These are phyloP conservation scores for Candida golubevii DNA, from an alignment of 805 yeast species.

Conservation along the genomic window DNA sequence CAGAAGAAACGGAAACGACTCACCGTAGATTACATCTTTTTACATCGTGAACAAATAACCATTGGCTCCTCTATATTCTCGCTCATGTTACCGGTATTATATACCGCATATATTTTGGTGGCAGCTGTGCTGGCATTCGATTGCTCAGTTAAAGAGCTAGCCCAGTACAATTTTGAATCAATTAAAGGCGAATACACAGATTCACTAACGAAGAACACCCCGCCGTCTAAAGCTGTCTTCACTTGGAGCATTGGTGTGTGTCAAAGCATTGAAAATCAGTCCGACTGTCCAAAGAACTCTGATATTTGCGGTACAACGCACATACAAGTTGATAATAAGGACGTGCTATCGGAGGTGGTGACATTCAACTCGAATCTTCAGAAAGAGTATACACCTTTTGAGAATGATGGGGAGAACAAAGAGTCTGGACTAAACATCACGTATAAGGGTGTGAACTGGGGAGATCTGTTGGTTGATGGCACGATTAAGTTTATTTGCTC, in stretches of 20 bases:
- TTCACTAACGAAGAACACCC: conserved; percentile 52
- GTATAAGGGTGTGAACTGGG: conserved; percentile 66
- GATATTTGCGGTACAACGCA: conserved; percentile 74
- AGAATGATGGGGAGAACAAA: conserved; percentile 26
- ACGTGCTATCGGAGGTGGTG: conserved; percentile 56
- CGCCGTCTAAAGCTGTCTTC: conserved; percentile 65
- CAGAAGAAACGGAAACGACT: no score
- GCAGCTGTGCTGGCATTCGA: conserved; percentile 22
- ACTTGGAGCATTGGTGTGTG: conserved; percentile 75
- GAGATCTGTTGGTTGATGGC: conserved; percentile 49
- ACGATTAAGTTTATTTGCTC: conserved; percentile 47
- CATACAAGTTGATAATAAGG: conserved; percentile 45
- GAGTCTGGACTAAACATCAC: conserved; percentile 31
- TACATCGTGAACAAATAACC: no score
- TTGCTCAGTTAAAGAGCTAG: conserved; percentile 34
- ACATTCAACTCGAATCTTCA: conserved; percentile 47
- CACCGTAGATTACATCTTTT: no score
- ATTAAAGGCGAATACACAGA: conserved; percentile 48
- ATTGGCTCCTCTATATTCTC: no score
- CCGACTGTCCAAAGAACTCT: conserved; percentile 64
- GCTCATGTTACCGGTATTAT: no score
- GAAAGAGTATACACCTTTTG: conserved; percentile 23
- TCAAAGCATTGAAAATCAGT: conserved; percentile 34
- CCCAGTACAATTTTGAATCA: conserved; percentile 38
- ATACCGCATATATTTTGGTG: no score